Evolutionary conservation across 352 stramenopile genomes (phyloP), one percentile per base, ranked within the genome.

Genomic region (Globisporangium cederbergense): DNA sequence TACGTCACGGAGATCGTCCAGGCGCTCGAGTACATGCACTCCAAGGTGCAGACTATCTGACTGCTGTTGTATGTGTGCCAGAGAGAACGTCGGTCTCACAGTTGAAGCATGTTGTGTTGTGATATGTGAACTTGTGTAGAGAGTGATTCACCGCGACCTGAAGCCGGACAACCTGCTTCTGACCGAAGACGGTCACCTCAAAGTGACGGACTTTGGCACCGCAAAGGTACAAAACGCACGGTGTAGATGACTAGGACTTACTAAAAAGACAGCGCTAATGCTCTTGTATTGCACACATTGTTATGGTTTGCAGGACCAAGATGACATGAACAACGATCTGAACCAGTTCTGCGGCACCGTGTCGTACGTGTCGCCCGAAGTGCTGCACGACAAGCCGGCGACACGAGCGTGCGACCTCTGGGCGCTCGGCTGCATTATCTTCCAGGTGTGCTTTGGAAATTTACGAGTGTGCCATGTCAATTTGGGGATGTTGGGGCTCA

Each of bases 71-170:
- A 11, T 42, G 50, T 56, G 50, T 53, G 3, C 30, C 18, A 34
- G 8, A 36, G 20, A 0, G 13, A 13, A 20, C 6, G 14, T 40
- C 4, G 30, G 10, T 32, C 50, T 40, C 50, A 56, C 28, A 20
- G 40, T n/a, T 36, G 32, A 36, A 28, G 25, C 25, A 13, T 45
- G 32, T 38, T 36, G 54, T 50, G 36, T 22, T 25, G 22, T 42
- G 36, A 16, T 16, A 22, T 52, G 14, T 34, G 52, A 49, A 9
- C 18, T 64, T 16, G 14, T 74, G 18, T 73, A 98, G 75, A 84
- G 92, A 69, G 80, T 99, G 40, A 95, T 99, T 51, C 97, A 99
- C 68, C 74, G 97, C 45, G 97, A 99, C 77, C 97, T 99, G 61
- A 97, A 97, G 65, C 90, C 90, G 11, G 90, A 97, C 60, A 97